Conservation (phyloP, 768 basidiomycete genomes). For the Rhizopogon vesiculosus region DNA sequence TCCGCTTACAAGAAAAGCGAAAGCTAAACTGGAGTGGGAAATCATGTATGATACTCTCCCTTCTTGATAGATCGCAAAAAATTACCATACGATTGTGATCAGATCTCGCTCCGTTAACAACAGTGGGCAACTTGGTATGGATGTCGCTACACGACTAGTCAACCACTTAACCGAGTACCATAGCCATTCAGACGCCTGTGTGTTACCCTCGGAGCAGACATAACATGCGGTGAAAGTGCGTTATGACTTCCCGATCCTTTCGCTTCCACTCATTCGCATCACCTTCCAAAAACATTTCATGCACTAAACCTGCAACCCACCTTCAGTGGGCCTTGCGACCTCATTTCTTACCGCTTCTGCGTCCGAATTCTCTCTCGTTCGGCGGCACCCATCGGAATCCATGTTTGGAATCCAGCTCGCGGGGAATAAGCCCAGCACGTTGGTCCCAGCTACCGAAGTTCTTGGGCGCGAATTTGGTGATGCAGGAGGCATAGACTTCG, state of each 20-base stretch:
- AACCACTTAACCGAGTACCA: not conserved
- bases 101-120: conserved; percentile 83
- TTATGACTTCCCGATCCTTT: not conserved
- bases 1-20: conserved; percentile 80
- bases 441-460: conserved; percentile 80
- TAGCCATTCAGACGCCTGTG: conserved; percentile 93
- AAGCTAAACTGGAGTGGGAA: conserved; percentile 82
- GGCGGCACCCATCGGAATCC: conserved; percentile 81
- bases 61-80: conserved; percentile 23
- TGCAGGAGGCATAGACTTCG: conserved; percentile 71
- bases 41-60: conserved; percentile 53
- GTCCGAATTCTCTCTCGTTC: conserved; percentile 92
- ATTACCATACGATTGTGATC: not conserved
- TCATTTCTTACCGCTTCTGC: conserved; percentile 86
- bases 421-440: conserved; percentile 75
- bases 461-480: conserved; percentile 57
- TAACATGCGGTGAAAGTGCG: conserved; percentile 91
- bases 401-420: conserved; percentile 92
- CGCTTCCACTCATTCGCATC: not conserved
- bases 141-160: not conserved
- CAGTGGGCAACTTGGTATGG: conserved; percentile 88
- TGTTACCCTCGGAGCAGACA: conserved; percentile 83
- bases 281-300: not conserved
- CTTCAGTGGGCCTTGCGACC: conserved; percentile 82
- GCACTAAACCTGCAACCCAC: not conserved